These are phyloP conservation scores for Barnettozyma populi DNA, from an alignment of 805 yeast genomes.

Conservation along the genomic window DNA sequence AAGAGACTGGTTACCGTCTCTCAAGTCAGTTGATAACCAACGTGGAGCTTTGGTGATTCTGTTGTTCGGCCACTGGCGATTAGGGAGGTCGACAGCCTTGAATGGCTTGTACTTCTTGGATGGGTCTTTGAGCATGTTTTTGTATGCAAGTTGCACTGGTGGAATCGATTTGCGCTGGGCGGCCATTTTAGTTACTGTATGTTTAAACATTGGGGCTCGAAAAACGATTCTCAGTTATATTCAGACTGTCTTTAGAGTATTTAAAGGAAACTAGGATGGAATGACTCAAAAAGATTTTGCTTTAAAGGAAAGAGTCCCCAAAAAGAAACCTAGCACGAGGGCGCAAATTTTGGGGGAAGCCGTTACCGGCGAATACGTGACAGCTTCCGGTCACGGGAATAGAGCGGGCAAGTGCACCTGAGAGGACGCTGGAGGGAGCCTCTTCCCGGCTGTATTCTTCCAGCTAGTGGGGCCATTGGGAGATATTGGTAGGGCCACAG, in stretches of 20 bases:
- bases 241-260: not conserved
- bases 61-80: conserved; percentile 70
- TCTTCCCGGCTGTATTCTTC: not conserved
- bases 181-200: conserved; percentile 18
- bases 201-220: conserved; percentile 19
- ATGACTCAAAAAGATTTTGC: conserved; percentile 1
- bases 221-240: not conserved
- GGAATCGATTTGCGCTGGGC: conserved; percentile 26
- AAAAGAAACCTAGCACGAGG: not conserved
- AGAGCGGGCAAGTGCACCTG: not conserved
- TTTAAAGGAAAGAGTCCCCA: not conserved
- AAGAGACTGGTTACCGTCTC: conserved; percentile 78
- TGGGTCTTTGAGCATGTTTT: conserved; percentile 65
- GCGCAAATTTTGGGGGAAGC: not conserved
- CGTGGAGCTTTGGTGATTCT: conserved; percentile 66
- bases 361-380: conserved; percentile 2
- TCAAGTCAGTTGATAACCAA: conserved; percentile 74
- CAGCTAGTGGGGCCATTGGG: not conserved
- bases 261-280: not conserved
- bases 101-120: conserved; percentile 55
- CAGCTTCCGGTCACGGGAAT: not conserved
- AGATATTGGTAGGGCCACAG: not conserved
- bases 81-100: conserved; percentile 47
- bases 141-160: conserved; percentile 23
- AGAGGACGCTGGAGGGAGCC: not conserved